phyloP scores from a whole-genome alignment of 148 eudicot species.

The Beta vulgaris region DNA sequence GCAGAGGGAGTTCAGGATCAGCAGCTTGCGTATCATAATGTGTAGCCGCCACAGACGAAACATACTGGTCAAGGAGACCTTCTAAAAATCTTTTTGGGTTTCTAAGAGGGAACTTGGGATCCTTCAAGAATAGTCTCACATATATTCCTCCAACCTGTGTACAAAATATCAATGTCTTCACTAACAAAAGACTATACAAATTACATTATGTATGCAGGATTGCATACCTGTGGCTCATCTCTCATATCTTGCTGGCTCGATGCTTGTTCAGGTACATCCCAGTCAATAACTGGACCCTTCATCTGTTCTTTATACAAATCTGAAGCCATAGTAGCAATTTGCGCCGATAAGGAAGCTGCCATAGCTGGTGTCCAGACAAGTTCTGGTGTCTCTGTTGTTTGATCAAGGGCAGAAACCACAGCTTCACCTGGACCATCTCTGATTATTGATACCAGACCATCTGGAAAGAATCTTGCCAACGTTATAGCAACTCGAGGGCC shows the following conservation, averaged over 20 bases:
- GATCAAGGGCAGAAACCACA: constrained; percentile 82
- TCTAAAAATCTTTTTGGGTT: constrained; percentile 95
- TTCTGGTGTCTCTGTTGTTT: constrained; percentile 98
- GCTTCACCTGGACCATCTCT: constrained; percentile 99
- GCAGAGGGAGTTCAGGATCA: constrained; percentile 93
- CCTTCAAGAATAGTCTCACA: constrained; percentile 88
- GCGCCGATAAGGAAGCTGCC: constrained; percentile 96
- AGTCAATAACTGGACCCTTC: constrained; percentile 92
- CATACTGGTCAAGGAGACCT: constrained; percentile 94
- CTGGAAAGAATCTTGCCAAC: constrained; percentile 90
- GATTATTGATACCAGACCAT: constrained; percentile 84
- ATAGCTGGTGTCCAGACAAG: constrained; percentile 99
- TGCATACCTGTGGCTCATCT: constrained; percentile 95
- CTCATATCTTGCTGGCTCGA: constrained; percentile 91
- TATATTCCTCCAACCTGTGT: constrained; percentile 96
- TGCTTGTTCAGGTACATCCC: constrained; percentile 99
- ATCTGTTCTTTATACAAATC: constrained; percentile 88
- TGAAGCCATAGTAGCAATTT: constrained; percentile 91
- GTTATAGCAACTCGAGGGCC: constrained; percentile 98
- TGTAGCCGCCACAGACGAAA: constrained; percentile 88
- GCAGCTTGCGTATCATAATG: constrained; percentile 76
- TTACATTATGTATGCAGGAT: constrained; percentile 2
- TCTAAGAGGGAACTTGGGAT: constrained; percentile 95
- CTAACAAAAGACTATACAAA: constrained; percentile 5
- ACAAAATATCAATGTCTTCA: constrained; percentile 17